phyloP scores from a whole-genome alignment of 306 rosid genomes.

The Luffa aegyptiaca region DNA sequence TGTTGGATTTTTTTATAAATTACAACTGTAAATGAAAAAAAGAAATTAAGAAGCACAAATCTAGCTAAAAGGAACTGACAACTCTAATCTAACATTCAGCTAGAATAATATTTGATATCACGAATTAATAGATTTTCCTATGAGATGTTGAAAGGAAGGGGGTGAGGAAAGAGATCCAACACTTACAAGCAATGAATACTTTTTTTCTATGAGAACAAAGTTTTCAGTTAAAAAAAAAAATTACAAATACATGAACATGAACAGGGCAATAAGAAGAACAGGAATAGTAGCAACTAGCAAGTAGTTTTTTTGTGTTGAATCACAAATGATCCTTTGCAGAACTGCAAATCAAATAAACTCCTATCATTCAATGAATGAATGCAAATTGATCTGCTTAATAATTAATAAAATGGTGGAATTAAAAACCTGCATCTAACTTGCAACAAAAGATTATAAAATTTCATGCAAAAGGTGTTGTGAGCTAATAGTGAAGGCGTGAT shows the following conservation, averaged over 20 bases:
- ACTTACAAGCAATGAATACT: neutral
- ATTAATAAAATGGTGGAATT: neutral
- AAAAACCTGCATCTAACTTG: neutral
- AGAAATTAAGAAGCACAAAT: neutral
- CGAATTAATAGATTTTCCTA: neutral
- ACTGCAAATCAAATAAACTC: neutral
- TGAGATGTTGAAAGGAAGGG: neutral
- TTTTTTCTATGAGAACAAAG: neutral
- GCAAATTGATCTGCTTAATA: neutral
- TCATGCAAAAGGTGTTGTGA: neutral
- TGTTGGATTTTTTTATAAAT: neutral
- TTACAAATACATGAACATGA: neutral
- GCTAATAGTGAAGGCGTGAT: neutral
- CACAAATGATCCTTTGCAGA: neutral
- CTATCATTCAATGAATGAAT: neutral
- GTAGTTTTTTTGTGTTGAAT: neutral
- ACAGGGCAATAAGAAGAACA: neutral
- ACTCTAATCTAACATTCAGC: neutral
- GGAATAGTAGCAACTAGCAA: neutral
- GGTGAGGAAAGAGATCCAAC: neutral
- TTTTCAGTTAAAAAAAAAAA: neutral
- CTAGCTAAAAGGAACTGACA: neutral
- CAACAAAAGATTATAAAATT: neutral
- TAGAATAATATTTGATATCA: neutral
- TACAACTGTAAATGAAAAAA: neutral